Evolutionary conservation across 345 rosid genomes (phyloP), one percentile per base, ranked within the genome.

Genomic region (Brassica nigra): DNA sequence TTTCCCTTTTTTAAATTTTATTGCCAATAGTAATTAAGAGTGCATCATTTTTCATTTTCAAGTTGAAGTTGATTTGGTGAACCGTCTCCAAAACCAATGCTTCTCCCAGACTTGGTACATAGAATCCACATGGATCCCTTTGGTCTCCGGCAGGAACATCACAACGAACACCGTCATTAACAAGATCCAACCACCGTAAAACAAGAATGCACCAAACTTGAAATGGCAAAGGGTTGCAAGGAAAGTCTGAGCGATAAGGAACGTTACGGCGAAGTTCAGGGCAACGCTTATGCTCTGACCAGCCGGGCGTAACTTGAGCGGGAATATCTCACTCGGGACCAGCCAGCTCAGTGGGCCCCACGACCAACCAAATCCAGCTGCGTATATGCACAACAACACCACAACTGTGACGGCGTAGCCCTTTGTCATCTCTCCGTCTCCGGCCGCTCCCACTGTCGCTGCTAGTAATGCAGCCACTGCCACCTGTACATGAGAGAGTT

Each of bases 301-400:
- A 6, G 88, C 78, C 3, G 80, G 86, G 9, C 95, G 83, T 12
- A 86, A 84, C 76, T 90, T 90, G 2, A 90, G 29, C 0, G 91
- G 90, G 78, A 85, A 90, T 42, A 80, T 88, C 70, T 89, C 95
- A 30, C 92, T 90, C 0, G 95, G 85, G 66, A 90, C 87, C 12
- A 90, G 59, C 95, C 95, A 90, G 47, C 88, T 86, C 1, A 90
- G 44, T 9, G 95, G 95, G 1, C 92, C 95, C 92, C 95, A 90
- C 14, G 95, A 90, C 95, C 95, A 90, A 1, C 92, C 95, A 71
- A 88, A 90, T 20, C 86, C 91, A 58, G 85, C 73, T 44, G 90
- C 81, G 68, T 84, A 89, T 27, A 85, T 27, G 67, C 90, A 81
- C 16, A 90, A 80, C 15, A 89, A 67, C 11, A 73, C 20, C 14